Conservation (phyloP, 805 yeast genomes). For the Jamesozyma lodderae region DNA sequence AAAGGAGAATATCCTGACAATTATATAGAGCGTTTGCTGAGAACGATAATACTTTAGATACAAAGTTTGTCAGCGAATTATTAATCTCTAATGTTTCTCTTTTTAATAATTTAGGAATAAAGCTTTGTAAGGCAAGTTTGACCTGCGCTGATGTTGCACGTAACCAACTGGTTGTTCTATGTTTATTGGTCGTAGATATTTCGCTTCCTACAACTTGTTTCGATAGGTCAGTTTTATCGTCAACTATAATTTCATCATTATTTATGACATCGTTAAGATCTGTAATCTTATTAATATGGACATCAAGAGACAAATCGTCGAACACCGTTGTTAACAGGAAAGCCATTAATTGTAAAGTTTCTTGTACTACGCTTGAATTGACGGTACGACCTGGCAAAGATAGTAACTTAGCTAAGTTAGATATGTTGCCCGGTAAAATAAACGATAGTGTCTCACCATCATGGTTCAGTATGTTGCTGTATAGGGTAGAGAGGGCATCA, state of each 20-base stretch:
- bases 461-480: conserved; percentile 27
- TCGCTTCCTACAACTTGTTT: too few relatives aligned
- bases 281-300: conserved; percentile 3
- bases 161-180: conserved; percentile 48
- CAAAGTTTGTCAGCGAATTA: conserved; percentile 10
- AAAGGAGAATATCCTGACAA: conserved; percentile 15
- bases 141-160: conserved; percentile 44
- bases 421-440: conserved; percentile 45
- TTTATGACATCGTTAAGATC: neutral
- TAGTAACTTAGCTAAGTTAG: conserved; percentile 35
- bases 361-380: conserved; percentile 32
- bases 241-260: neutral
- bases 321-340: conserved; percentile 32
- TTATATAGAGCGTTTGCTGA: conserved; percentile 14
- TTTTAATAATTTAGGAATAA: conserved; percentile 22
- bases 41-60: conserved; percentile 8
- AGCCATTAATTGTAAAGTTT: conserved; percentile 27
- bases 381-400: conserved; percentile 26
- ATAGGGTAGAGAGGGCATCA: conserved; percentile 30
- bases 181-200: too few relatives aligned
- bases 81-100: conserved; percentile 18
- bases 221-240: neutral
- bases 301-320: conserved; percentile 34
- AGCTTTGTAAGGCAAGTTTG: conserved; percentile 35
- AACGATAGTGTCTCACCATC: conserved; percentile 44